Evolutionary conservation across 2,329 filamentous ascomycete species (phyloP).

Genomic region (Bipolaris cookei): DNA sequence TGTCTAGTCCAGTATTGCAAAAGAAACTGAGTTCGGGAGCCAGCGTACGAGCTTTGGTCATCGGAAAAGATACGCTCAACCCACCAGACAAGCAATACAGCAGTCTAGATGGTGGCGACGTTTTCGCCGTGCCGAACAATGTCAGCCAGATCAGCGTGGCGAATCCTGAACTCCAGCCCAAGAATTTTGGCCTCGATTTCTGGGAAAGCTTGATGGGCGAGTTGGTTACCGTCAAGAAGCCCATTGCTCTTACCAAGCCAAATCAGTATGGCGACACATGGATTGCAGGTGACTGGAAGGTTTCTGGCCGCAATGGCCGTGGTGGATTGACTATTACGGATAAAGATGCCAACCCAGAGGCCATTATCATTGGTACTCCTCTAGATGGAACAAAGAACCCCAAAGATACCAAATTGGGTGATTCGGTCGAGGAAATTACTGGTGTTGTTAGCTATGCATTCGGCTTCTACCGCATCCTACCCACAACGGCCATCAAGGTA

Average conservation of each 20-base stretch:
- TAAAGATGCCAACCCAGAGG: slow-evolving; percentile 70
- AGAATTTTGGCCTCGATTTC: slow-evolving; percentile 71
- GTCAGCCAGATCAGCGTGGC: slow-evolving; percentile 61
- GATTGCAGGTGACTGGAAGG: slow-evolving; percentile 69
- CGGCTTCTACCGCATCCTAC: slow-evolving; percentile 73
- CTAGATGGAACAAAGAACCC: slow-evolving; percentile 70
- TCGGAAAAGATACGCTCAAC: slow-evolving; percentile 63
- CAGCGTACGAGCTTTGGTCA: slow-evolving; percentile 62
- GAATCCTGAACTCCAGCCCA: slow-evolving; percentile 68
- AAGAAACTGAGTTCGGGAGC: slow-evolving; percentile 61
- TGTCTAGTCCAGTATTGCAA: slow-evolving; percentile 62
- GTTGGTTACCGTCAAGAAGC: slow-evolving; percentile 67
- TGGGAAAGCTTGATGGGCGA: slow-evolving; percentile 74
- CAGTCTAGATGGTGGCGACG: slow-evolving; percentile 67
- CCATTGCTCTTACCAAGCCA: slow-evolving; percentile 64
- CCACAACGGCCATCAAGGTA: slow-evolving; percentile 63
- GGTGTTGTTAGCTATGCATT: slow-evolving; percentile 71
- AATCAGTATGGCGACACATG: slow-evolving; percentile 72
- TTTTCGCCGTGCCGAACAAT: slow-evolving; percentile 71
- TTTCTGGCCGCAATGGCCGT: slow-evolving; percentile 66
- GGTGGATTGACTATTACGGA: slow-evolving; percentile 69
- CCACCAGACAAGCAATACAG: slow-evolving; percentile 69
- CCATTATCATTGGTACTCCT: slow-evolving; percentile 68
- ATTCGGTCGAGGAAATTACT: slow-evolving; percentile 68
- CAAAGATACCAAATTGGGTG: slow-evolving; percentile 66